Evolutionary conservation across 768 basidiomycete genomes (phyloP).

Genomic region (Boletus sp.): DNA sequence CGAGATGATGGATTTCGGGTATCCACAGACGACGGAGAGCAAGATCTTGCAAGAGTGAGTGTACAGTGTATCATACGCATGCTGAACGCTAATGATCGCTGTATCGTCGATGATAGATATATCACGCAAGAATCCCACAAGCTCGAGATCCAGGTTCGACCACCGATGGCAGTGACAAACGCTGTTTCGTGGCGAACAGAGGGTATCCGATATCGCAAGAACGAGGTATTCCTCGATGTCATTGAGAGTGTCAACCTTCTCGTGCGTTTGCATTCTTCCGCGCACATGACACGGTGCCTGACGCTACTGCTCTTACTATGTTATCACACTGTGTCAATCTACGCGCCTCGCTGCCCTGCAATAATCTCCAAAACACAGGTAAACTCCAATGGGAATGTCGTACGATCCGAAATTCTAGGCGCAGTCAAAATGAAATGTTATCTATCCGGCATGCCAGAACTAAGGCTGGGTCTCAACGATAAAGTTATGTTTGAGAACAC

Average conservation of each 20-base stretch:
- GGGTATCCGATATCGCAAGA: conserved; percentile 96
- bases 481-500: conserved; percentile 99
- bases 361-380: conserved; percentile 50
- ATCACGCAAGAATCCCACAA: conserved; percentile 99
- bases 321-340: background rate
- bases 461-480: conserved; percentile 93
- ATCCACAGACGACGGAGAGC: conserved; percentile 97
- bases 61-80: background rate
- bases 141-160: conserved; percentile 87
- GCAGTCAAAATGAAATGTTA: conserved; percentile 99
- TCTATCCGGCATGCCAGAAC: conserved; percentile 98
- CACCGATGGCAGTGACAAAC: conserved; percentile 96
- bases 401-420: conserved; percentile 96
- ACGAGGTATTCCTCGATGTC: conserved; percentile 98
- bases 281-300: background rate
- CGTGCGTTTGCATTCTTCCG: conserved; percentile 42
- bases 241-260: conserved; percentile 96
- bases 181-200: conserved; percentile 99
- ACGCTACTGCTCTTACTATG: background rate
- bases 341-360: too few species aligned
- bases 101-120: conserved; percentile 49
- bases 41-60: conserved; percentile 96
- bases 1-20: conserved; percentile 99
- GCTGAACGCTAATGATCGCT: background rate
- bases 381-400: conserved; percentile 94